Conservation (phyloP, 1,284 basidiomycete genomes). For the Melampsora americana region DNA sequence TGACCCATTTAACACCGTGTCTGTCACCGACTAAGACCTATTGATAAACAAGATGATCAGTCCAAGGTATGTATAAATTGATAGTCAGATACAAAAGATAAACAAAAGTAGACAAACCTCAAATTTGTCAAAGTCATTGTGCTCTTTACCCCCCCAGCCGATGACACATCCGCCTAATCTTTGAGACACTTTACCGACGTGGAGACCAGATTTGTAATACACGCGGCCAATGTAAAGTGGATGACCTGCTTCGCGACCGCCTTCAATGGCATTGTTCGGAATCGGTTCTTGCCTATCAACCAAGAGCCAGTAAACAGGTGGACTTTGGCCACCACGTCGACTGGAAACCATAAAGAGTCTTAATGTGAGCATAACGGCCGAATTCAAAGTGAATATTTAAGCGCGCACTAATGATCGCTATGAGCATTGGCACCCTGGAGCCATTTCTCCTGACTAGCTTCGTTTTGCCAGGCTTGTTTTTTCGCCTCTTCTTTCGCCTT, state of each 20-base stretch:
- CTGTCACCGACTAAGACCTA: constrained; percentile 34
- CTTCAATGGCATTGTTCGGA: constrained; percentile 36
- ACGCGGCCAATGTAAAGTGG: constrained; percentile 30
- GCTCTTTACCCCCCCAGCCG: constrained; percentile 29
- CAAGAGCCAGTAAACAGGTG: constrained; percentile 34
- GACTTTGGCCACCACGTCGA: constrained; percentile 30
- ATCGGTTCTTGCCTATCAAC: constrained; percentile 21
- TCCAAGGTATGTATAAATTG: background rate
- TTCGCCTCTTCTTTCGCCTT: constrained; percentile 30
- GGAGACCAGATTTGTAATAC: constrained; percentile 32
- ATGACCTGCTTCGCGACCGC: constrained; percentile 33
- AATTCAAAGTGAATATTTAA: background rate
- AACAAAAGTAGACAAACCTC: constrained; percentile 7
- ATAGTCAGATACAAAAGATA: background rate
- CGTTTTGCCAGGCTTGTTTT: constrained; percentile 32
- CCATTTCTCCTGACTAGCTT: constrained; percentile 40
- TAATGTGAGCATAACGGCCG: background rate
- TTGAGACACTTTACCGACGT: constrained; percentile 31
- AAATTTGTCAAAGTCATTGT: constrained; percentile 36
- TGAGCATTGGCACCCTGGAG: constrained; percentile 30
- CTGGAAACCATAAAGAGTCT: background rate
- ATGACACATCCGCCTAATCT: constrained; percentile 35
- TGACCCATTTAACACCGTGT: constrained; percentile 27
- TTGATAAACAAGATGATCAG: background rate
- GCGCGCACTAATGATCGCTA: constrained; percentile 30